phyloP scores from a whole-genome alignment of 805 yeast genomes.

The Saturnispora silvae region DNA sequence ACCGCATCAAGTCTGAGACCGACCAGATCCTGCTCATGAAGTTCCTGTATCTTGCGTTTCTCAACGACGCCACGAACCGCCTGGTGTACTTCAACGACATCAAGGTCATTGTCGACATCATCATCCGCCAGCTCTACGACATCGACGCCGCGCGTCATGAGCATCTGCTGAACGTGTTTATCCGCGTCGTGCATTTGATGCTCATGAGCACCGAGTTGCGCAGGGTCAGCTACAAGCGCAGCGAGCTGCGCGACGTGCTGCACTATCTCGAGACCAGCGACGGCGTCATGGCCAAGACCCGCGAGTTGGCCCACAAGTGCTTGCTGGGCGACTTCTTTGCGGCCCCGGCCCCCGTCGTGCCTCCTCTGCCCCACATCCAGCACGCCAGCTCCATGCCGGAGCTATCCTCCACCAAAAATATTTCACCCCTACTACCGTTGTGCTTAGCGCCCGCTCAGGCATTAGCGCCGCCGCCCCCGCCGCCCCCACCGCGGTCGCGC shows the following conservation, averaged over 20 bases:
- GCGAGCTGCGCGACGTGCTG: constrained; percentile 42
- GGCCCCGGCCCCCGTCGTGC: background rate
- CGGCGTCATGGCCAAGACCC: constrained; percentile 29
- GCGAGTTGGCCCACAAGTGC: constrained; percentile 32
- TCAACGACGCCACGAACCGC: constrained; percentile 52
- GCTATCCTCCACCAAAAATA: no score
- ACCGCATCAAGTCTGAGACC: constrained; percentile 62
- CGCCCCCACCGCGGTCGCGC: constrained; percentile 3
- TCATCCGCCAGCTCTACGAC: constrained; percentile 69
- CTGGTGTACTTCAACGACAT: constrained; percentile 75
- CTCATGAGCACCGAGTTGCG: constrained; percentile 54
- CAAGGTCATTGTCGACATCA: constrained; percentile 72
- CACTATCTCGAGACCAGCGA: constrained; percentile 33
- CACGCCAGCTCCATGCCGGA: background rate
- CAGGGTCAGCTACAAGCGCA: constrained; percentile 45
- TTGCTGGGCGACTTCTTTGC: constrained; percentile 12
- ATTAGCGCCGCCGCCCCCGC: background rate
- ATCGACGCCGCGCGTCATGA: constrained; percentile 46
- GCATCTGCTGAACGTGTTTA: constrained; percentile 53
- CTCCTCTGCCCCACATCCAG: background rate
- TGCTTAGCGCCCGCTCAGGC: no score
- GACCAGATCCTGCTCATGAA: constrained; percentile 72
- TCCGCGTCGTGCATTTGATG: constrained; percentile 66
- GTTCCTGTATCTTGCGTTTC: constrained; percentile 62
- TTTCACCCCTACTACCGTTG: no score